These are phyloP conservation scores for Bromus sterilis DNA, from an alignment of 176 grass and related monocot species.

Conservation along the genomic window DNA sequence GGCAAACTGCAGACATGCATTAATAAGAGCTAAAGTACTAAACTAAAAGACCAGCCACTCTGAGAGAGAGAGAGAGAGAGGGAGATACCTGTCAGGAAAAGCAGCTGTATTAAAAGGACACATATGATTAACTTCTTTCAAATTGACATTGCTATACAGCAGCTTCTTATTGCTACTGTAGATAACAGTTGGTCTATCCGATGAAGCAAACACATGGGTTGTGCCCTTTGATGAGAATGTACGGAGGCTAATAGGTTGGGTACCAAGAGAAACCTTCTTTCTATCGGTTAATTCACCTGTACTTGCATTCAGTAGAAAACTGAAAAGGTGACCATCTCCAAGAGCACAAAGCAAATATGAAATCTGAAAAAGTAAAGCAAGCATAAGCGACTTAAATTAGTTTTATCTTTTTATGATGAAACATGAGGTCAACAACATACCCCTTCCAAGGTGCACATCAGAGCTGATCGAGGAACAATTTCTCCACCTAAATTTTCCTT, in stretches of 20 bases:
- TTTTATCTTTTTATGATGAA: neutral
- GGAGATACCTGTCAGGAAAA: conserved; percentile 81
- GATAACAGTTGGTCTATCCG: conserved; percentile 94
- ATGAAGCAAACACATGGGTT: conserved; percentile 89
- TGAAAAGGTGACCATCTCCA: conserved; percentile 94
- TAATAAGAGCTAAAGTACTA: neutral
- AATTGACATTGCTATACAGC: conserved; percentile 96
- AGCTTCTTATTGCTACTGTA: conserved; percentile 99
- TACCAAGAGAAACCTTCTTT: conserved; percentile 94
- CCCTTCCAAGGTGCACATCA: conserved; percentile 91
- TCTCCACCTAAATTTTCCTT: conserved; percentile 93
- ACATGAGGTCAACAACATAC: conserved; percentile 41
- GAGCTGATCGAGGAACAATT: conserved; percentile 95
- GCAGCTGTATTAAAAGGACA: conserved; percentile 93
- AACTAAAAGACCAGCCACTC: neutral
- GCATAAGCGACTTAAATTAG: conserved; percentile 9
- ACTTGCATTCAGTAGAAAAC: conserved; percentile 66
- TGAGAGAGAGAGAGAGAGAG: neutral
- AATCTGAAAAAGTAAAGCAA: conserved; percentile 46
- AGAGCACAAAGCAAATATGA: conserved; percentile 92
- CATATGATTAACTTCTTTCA: conserved; percentile 97
- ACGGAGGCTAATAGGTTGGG: conserved; percentile 88
- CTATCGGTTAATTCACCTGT: conserved; percentile 67
- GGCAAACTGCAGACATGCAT: neutral
- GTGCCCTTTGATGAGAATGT: conserved; percentile 94